Evolutionary conservation across 768 basidiomycete genomes (phyloP).

Genomic region (Aureoboletus auriporus): DNA sequence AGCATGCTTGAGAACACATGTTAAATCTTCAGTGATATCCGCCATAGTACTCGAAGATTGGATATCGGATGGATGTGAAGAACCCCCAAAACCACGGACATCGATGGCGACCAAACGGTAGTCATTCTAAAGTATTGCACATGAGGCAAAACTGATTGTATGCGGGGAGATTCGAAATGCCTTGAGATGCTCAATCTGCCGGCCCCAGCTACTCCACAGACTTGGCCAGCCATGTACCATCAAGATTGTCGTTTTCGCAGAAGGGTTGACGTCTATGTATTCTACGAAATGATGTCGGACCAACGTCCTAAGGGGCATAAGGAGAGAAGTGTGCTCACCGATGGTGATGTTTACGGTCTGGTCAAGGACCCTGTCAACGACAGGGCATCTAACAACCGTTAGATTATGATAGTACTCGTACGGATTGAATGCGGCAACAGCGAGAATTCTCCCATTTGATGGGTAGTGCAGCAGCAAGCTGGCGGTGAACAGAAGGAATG

Average conservation of each 20-base stretch:
- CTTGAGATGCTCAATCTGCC: conserved; percentile 65
- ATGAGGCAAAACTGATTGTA: background rate
- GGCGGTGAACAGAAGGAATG: background rate
- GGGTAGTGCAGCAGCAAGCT: background rate
- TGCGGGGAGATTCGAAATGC: conserved; percentile 24
- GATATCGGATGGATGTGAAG: conserved; percentile 61
- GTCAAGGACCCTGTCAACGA: conserved; percentile 35
- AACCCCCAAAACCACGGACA: conserved; percentile 67
- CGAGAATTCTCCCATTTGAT: background rate
- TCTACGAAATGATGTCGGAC: conserved; percentile 33
- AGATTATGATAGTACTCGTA: conserved; percentile 27
- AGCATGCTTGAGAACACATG: conserved; percentile 56
- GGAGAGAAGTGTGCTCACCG: conserved; percentile 33
- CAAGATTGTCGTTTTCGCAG: conserved; percentile 47
- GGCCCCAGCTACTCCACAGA: conserved; percentile 72
- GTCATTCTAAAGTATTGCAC: conserved; percentile 38
- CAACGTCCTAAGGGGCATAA: conserved; percentile 1
- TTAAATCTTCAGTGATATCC: conserved; percentile 60
- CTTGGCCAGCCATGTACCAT: conserved; percentile 82
- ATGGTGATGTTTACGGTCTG: conserved; percentile 38
- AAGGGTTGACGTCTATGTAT: conserved; percentile 62
- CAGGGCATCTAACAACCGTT: conserved; percentile 36
- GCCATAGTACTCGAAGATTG: conserved; percentile 54
- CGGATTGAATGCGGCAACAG: conserved; percentile 33
- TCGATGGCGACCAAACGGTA: conserved; percentile 62